Conservation (phyloP, 306 rosid genomes). For the Datisca glomerata region DNA sequence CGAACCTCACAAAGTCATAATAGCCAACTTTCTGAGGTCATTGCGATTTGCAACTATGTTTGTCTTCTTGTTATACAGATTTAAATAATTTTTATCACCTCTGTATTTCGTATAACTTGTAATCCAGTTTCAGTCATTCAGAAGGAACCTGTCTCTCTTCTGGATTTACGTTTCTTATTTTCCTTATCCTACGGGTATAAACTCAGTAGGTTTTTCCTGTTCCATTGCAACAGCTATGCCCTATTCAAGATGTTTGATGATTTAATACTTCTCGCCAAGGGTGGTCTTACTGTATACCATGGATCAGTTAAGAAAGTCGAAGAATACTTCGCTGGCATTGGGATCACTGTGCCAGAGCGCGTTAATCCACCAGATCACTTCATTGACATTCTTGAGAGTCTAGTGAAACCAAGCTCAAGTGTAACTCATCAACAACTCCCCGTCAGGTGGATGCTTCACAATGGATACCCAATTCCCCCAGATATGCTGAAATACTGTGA, state of each 20-base stretch:
- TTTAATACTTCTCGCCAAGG: conserved; percentile 69
- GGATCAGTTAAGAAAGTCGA: conserved; percentile 75
- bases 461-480: conserved; percentile 58
- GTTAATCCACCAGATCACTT: conserved; percentile 80
- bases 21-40: too few species aligned
- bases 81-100: too few species aligned
- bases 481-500: conserved; percentile 60
- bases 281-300: conserved; percentile 71
- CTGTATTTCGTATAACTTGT: too few species aligned
- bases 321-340: conserved; percentile 66
- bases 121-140: too few species aligned
- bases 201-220: conserved; percentile 3
- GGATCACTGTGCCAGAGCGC: conserved; percentile 63
- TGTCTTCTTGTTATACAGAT: too few species aligned
- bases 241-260: conserved; percentile 82
- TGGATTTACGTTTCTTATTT: too few species aligned
- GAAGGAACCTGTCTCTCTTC: too few species aligned
- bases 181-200: conserved; percentile 2
- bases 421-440: conserved; percentile 59
- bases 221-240: conserved; percentile 42
- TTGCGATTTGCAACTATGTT: too few species aligned
- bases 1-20: too few species aligned
- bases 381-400: conserved; percentile 69
- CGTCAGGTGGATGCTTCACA: conserved; percentile 78
- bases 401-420: conserved; percentile 41